These are phyloP conservation scores for Auriscalpium vulgare DNA, from an alignment of 768 basidiomycete genomes.

Conservation along the genomic window DNA sequence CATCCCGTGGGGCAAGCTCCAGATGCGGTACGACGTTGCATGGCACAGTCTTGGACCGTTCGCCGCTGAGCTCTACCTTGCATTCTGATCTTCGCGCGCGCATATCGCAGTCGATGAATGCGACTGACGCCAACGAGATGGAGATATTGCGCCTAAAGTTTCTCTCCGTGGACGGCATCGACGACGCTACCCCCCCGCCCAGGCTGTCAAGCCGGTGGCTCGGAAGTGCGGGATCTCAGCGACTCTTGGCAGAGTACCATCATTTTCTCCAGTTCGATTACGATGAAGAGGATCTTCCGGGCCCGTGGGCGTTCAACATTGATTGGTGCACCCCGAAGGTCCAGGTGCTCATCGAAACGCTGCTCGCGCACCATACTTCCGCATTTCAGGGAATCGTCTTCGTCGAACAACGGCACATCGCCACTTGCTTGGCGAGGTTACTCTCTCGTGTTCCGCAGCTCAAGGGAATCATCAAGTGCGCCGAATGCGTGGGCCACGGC, in stretches of 20 bases:
- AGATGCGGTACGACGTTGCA: conserved; percentile 54
- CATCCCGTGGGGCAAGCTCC: conserved; percentile 53
- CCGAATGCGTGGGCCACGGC: conserved; percentile 62
- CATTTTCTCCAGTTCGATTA: conserved; percentile 29
- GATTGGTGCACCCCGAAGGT: conserved; percentile 74
- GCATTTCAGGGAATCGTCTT: conserved; percentile 81
- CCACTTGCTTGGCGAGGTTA: conserved; percentile 57
- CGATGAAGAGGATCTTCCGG: conserved; percentile 33
- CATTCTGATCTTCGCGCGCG: conserved; percentile 51
- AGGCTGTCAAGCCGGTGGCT: neutral
- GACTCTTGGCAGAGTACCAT: conserved; percentile 37
- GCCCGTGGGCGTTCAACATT: conserved; percentile 24
- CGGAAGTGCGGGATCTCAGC: conserved; percentile 30
- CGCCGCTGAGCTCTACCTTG: conserved; percentile 65
- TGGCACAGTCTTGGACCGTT: conserved; percentile 62
- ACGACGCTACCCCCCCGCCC: neutral
- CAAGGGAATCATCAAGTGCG: conserved; percentile 47
- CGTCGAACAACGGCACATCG: conserved; percentile 79
- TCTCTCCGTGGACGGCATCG: conserved; percentile 1
- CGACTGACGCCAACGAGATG: conserved; percentile 18
- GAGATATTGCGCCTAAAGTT: conserved; percentile 17
- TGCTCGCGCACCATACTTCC: conserved; percentile 43
- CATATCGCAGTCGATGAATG: conserved; percentile 30
- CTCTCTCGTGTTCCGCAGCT: conserved; percentile 54
- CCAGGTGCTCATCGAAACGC: conserved; percentile 48